Conservation (phyloP, 441 rosid species). For the Erodium moschatum region DNA sequence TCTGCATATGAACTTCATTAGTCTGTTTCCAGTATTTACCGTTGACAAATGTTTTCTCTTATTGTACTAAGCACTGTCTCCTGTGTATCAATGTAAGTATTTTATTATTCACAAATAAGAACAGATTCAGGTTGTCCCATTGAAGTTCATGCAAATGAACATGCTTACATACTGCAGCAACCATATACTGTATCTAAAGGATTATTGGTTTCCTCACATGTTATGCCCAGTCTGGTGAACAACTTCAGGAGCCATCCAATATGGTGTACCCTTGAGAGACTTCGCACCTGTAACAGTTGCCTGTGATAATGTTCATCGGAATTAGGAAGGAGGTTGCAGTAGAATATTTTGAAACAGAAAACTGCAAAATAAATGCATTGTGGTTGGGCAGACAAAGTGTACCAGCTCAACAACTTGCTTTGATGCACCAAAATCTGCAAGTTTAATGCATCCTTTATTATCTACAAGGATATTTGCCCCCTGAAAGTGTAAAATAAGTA, state of each 20-base stretch:
- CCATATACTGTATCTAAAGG: not conserved
- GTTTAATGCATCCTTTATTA: conserved; percentile 94
- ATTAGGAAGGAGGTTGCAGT: not conserved
- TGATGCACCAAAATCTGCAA: conserved; percentile 99
- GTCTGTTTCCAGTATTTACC: not conserved
- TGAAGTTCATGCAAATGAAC: not conserved
- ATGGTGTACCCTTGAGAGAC: conserved; percentile 97
- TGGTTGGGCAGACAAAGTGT: conserved; percentile 6
- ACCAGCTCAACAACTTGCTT: conserved; percentile 95
- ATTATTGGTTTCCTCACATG: conserved; percentile 43
- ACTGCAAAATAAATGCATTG: not conserved
- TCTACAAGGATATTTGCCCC: conserved; percentile 96
- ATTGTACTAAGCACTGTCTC: not conserved
- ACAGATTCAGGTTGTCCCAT: too few relatives aligned
- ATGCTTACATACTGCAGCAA: not conserved
- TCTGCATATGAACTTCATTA: too few relatives aligned
- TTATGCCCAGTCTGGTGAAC: conserved; percentile 95
- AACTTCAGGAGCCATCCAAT: conserved; percentile 99
- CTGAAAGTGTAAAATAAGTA: conserved; percentile 25
- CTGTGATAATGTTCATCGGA: conserved; percentile 24
- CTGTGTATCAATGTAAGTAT: not conserved
- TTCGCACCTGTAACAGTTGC: conserved; percentile 88
- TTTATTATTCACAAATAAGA: not conserved
- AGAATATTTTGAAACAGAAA: not conserved
- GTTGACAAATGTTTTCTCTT: too few relatives aligned